Evolutionary conservation across 441 rosid species (phyloP).

Genomic region (Populus hybrid): DNA sequence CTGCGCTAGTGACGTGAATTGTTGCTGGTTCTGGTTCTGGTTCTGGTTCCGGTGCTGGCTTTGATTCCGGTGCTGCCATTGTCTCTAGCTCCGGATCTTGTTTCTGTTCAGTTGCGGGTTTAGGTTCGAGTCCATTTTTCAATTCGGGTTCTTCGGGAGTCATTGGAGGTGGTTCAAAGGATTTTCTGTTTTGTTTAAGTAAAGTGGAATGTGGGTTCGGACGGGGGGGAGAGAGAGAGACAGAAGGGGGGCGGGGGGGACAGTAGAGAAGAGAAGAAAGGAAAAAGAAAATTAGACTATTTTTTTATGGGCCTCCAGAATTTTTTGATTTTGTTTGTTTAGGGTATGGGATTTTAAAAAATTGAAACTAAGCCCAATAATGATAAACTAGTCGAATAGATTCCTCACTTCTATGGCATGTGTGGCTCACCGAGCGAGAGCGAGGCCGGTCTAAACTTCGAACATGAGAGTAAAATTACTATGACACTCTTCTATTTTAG

Average conservation of each 20-base stretch:
- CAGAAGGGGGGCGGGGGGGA: neutral
- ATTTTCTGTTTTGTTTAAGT: neutral
- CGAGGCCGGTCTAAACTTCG: too few relatives aligned
- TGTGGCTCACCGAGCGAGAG: too few relatives aligned
- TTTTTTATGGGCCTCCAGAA: neutral
- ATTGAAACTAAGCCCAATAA: neutral
- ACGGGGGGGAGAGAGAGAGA: neutral
- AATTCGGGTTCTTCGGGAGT: constrained; percentile 41
- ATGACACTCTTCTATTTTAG: too few relatives aligned
- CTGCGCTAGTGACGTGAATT: constrained; percentile 23
- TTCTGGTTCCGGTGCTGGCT: constrained; percentile 8
- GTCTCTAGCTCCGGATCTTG: constrained; percentile 22
- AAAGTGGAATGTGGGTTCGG: neutral
- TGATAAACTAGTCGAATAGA: too few relatives aligned
- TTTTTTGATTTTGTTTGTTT: neutral
- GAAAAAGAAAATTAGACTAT: neutral
- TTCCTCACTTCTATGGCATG: too few relatives aligned
- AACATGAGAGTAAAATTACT: too few relatives aligned
- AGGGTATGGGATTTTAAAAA: neutral
- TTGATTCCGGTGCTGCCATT: constrained; percentile 10
- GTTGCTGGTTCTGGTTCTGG: constrained; percentile 22
- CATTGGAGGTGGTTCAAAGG: constrained; percentile 33
- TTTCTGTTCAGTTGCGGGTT: constrained; percentile 20
- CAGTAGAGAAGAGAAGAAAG: neutral
- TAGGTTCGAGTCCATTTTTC: constrained; percentile 38